Evolutionary conservation across 495 filamentous ascomycete genomes (phyloP), one percentile per base, ranked within the genome.

Genomic region (Glonium stellatum): DNA sequence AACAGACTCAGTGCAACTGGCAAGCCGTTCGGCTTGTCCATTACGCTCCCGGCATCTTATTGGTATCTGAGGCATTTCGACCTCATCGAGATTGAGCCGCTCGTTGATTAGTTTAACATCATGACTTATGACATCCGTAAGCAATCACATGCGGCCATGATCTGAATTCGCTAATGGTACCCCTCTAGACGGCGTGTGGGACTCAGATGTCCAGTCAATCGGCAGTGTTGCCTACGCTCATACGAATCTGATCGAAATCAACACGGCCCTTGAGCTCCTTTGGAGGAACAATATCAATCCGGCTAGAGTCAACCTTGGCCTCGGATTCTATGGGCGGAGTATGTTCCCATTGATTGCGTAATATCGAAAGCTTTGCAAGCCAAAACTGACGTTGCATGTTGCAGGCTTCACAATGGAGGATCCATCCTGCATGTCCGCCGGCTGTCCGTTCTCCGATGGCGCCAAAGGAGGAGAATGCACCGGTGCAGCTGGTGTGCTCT

Each of bases 191-290:
- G n/a, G n/a, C n/a, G n/a, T n/a, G n/a, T n/a, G n/a, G n/a, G n/a
- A n/a, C n/a, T n/a, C n/a, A n/a, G n/a, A n/a, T n/a, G n/a, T n/a
- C n/a, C n/a, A n/a, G n/a, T n/a, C n/a, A n/a, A n/a, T n/a, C n/a
- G 72, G 67, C 1, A 55, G 64, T 12, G 27, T 39, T 25, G 41
- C 75, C 4, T 36, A 65, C 19, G 62, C 73, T 4, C 74, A 78
- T 47, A 76, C 76, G 6, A 74, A 79, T 41, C 47, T 77, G 9
- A 73, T 71, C 0, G 74, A 77, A 59, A 80, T 79, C 19, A 55
- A 69, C 4, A 25, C 58, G 8, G 66, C 66, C 0, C 35, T 76
- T 0, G 62, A 74, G 10, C 71, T 74, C 1, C 56, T 80, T n/a
- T 79, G 77, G 77, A 59, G 67, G 18, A 70, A 72, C 18, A 59